Percentiles rank a stretch among this genome's conserved stretches.
Evolutionary conservation across 768 basidiomycete species (phyloP).

Genomic region (Amyloporia xantha): DNA sequence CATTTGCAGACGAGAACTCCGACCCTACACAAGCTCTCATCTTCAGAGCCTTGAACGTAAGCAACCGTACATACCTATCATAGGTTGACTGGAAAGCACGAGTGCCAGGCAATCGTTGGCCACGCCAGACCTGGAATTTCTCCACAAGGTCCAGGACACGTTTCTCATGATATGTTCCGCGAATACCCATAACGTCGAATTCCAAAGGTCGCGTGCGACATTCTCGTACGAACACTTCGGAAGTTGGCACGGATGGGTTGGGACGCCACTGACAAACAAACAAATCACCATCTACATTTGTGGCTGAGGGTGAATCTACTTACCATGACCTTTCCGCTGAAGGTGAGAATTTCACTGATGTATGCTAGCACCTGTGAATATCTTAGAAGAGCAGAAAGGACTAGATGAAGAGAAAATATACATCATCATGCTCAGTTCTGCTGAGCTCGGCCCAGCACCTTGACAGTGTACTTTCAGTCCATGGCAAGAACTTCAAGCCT

Average conservation of each 20-base stretch:
- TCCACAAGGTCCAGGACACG: conserved; percentile 56
- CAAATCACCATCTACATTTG: conserved; percentile 32
- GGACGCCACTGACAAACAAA: conserved; percentile 45
- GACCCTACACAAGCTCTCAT: conserved; percentile 34
- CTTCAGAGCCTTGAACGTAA: background rate
- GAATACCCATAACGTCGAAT: conserved; percentile 71
- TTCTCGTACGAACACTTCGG: conserved; percentile 61
- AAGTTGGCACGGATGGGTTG: conserved; percentile 50
- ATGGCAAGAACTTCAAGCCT: conserved; percentile 74
- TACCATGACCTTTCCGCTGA: conserved; percentile 69
- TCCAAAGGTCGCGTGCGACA: conserved; percentile 49
- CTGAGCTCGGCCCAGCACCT: conserved; percentile 63
- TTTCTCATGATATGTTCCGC: conserved; percentile 52
- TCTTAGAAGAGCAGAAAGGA: conserved; percentile 3
- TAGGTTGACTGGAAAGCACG: conserved; percentile 83
- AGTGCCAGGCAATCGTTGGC: conserved; percentile 63
- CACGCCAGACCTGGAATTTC: conserved; percentile 63
- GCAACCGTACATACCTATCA: conserved; percentile 53
- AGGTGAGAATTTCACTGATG: conserved; percentile 68
- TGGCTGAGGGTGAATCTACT: background rate
- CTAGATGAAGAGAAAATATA: conserved; percentile 23
- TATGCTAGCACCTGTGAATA: conserved; percentile 56
- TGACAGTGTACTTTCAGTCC: conserved; percentile 62
- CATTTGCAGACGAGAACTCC: conserved; percentile 69
- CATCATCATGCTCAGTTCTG: conserved; percentile 74